Base-by-base conservation (phyloP, 2,329 filamentous ascomycete species). In the Exophiala alcalophila region DNA sequence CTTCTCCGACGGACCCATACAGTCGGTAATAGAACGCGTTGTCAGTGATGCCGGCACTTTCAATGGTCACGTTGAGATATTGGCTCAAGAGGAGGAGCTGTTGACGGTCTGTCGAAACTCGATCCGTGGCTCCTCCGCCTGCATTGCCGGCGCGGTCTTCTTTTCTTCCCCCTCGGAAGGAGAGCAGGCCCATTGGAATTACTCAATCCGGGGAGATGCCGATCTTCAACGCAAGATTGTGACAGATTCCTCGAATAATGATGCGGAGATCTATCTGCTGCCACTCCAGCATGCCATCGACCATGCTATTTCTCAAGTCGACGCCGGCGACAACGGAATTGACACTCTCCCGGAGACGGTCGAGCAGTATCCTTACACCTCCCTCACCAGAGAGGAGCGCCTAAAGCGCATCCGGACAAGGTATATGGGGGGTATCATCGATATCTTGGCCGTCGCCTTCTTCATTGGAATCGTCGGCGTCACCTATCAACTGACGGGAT, bases 401-500 rank as follows among this genome's bases (percentile, higher is more conserved):
- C 69, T 78, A 4, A 73, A 80, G 15, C 62, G 74, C 4, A 84
- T 94, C 44, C 77, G 85, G 6, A 69, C 74, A 7, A 62, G 75
- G 4, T 95, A 89, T 61, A 87, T 90, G 73, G 70, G 73, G 2
- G 73, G 80, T 2, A 77, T 95, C 45, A 83, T 86, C 57, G 80
- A 83, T 54, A 86, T 87, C 52, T 72, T 95, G 52, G 87, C 74
- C 11, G 81, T 94, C 14, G 81, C 82, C 1, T 88, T 94, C 59
- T 81, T 94, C 57, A 78, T 89, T 35, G 84, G 81, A 14, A 76
- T 92, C 40, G 81, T 92, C 31, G 87, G 86, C 40, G 77, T 95
- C 18, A 83, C 83, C 25, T 96, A 95, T 61, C 89, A 96, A 58
- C 71, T 94, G 43, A 86, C 87, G 0, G 90, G 90, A 6, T 81